Evolutionary conservation across 2,329 filamentous ascomycete genomes (phyloP).

Genomic region (Arthrobotrys entomopaga): DNA sequence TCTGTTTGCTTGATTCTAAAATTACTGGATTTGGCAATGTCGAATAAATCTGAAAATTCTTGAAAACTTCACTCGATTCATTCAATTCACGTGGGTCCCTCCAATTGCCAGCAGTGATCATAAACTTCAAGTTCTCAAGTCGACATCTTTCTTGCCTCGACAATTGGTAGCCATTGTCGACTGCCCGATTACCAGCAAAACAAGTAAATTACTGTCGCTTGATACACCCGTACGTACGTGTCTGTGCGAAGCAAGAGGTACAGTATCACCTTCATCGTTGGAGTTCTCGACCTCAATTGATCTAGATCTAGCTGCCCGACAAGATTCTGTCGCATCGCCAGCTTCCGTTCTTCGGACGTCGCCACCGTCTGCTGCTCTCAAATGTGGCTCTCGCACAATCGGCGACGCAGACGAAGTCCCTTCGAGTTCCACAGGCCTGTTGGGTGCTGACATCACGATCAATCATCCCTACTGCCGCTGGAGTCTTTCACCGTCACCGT

Average conservation of each 20-base stretch:
- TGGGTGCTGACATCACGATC: constrained; percentile 23
- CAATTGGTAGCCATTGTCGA: no score
- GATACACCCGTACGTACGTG: no score
- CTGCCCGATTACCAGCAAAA: no score
- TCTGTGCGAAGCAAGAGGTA: no score
- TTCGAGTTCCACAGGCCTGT: constrained; percentile 38
- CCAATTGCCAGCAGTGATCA: no score
- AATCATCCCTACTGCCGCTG: constrained; percentile 3
- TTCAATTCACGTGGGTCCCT: no score
- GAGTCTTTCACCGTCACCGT: constrained; percentile 19
- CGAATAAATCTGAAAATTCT: background rate
- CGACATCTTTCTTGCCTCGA: no score
- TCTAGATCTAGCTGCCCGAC: constrained; percentile 21
- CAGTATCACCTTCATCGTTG: no score
- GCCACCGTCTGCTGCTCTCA: constrained; percentile 53
- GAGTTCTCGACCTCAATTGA: no score
- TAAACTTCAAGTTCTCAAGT: no score
- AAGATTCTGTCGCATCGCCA: constrained; percentile 44
- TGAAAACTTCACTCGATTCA: background rate
- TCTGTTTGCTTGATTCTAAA: background rate
- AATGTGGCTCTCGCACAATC: constrained; percentile 48
- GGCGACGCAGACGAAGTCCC: background rate
- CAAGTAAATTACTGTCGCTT: no score
- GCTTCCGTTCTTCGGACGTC: constrained; percentile 43
- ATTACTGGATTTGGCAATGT: background rate